Percentiles rank a stretch among this genome's conserved stretches.
These are phyloP conservation scores for Thielaviopsis ethacetica DNA, from an alignment of 2,329 filamentous ascomycete species.

Conservation along the genomic window DNA sequence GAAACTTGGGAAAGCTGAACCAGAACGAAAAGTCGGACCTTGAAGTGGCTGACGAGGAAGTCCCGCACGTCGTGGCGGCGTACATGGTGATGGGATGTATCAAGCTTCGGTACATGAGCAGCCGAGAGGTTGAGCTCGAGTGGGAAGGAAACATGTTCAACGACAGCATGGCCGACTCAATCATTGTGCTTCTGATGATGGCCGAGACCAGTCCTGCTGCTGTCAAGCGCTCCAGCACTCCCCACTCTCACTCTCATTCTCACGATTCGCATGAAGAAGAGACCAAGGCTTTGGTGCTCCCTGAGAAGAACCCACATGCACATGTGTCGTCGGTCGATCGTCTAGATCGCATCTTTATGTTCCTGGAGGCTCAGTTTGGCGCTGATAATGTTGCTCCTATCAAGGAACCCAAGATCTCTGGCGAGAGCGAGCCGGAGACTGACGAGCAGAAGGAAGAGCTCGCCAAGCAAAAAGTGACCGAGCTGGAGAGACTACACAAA, in stretches of 20 bases:
- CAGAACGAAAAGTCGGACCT: slow-evolving; percentile 18
- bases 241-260: slow-evolving; percentile 15
- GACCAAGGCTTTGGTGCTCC: slow-evolving; percentile 17
- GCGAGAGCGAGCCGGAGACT: slow-evolving; percentile 17
- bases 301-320: slow-evolving; percentile 51
- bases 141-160: slow-evolving; percentile 99
- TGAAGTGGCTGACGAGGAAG: slow-evolving; percentile 50
- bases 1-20: slow-evolving; percentile 21
- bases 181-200: slow-evolving; percentile 81
- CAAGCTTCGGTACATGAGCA: slow-evolving; percentile 57
- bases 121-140: slow-evolving; percentile 74
- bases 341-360: slow-evolving; percentile 76
- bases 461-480: slow-evolving; percentile 42
- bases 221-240: slow-evolving; percentile 50
- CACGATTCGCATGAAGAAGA: slow-evolving; percentile 28
- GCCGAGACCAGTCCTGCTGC: slow-evolving; percentile 90
- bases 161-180: slow-evolving; percentile 92
- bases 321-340: slow-evolving; percentile 57
- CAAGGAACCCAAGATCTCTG: slow-evolving; percentile 37
- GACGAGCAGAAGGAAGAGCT: slow-evolving; percentile 30
- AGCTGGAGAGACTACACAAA: slow-evolving; percentile 63
- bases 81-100: slow-evolving; percentile 83
- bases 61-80: slow-evolving; percentile 35
- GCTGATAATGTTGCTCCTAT: slow-evolving; percentile 67
- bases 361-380: slow-evolving; percentile 94